A percentile compares a stretch with the other conserved stretches of the same genome.
Evolutionary conservation across 805 yeast genomes (phyloP).

Genomic region (Wickerhamomyces bovis): DNA sequence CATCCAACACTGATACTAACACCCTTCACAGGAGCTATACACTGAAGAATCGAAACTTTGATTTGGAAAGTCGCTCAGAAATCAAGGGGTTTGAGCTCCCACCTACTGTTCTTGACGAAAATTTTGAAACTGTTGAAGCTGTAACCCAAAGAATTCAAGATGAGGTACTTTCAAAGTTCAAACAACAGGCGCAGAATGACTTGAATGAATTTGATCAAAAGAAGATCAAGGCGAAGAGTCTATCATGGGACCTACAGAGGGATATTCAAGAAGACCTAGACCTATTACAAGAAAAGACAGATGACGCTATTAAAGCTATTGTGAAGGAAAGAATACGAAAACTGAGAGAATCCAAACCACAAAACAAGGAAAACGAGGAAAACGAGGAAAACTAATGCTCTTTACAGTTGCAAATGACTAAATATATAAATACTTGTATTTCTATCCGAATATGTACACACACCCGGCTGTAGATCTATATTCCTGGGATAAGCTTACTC

Average conservation of each 20-base stretch:
- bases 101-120: slow-evolving; percentile 23
- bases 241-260: slow-evolving; percentile 31
- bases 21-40: neutral
- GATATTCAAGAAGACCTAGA: slow-evolving; percentile 34
- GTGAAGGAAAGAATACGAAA: slow-evolving; percentile 30
- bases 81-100: slow-evolving; percentile 16
- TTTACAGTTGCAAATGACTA: neutral
- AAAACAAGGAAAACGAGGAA: neutral
- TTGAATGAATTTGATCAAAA: neutral
- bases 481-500: slow-evolving; percentile 3
- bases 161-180: slow-evolving; percentile 20
- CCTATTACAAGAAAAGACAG: slow-evolving; percentile 35
- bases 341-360: slow-evolving; percentile 1
- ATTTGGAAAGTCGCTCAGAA: slow-evolving; percentile 9
- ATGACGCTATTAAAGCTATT: slow-evolving; percentile 32
- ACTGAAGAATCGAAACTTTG: slow-evolving; percentile 19
- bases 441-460: neutral
- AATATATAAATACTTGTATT: slow-evolving; percentile 1
- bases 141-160: slow-evolving; percentile 26
- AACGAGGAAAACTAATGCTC: neutral
- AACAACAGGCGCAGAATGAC: slow-evolving; percentile 8
- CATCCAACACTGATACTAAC: neutral
- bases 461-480: neutral
- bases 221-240: slow-evolving; percentile 12
- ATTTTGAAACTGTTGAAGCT: slow-evolving; percentile 32